Conservation (phyloP, 2,329 filamentous ascomycete species). For the Mollisiaceae sp. region DNA sequence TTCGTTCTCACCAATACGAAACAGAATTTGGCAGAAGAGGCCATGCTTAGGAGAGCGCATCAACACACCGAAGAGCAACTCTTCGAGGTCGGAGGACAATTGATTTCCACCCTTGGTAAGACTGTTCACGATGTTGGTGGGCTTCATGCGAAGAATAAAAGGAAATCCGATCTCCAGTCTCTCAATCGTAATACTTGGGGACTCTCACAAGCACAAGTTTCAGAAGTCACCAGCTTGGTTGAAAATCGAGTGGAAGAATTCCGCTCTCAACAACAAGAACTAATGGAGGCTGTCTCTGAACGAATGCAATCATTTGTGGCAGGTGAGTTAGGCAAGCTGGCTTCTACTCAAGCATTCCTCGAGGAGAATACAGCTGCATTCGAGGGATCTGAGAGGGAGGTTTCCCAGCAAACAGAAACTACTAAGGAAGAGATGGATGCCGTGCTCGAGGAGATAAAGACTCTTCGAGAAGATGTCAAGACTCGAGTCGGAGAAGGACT, state of each 20-base stretch:
- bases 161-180: conserved; percentile 82
- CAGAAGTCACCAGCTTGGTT: conserved; percentile 76
- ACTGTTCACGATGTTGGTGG: conserved; percentile 82
- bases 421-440: conserved; percentile 87
- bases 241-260: conserved; percentile 78
- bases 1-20: conserved; percentile 79
- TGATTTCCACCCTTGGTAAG: conserved; percentile 77
- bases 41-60: conserved; percentile 79
- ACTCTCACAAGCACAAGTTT: conserved; percentile 75
- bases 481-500: conserved; percentile 82
- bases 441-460: conserved; percentile 91
- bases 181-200: conserved; percentile 82
- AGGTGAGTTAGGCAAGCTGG: conserved; percentile 74
- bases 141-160: conserved; percentile 83
- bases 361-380: conserved; percentile 72
- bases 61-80: conserved; percentile 83
- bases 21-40: conserved; percentile 79
- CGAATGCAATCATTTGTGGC: conserved; percentile 80
- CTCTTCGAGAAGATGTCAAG: conserved; percentile 88
- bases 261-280: conserved; percentile 70
- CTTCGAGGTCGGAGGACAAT: conserved; percentile 71
- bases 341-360: conserved; percentile 72
- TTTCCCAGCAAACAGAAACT: conserved; percentile 69
- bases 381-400: conserved; percentile 67
- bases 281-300: conserved; percentile 69